Conservation (phyloP, 2,329 filamentous ascomycete species). For the Ustilaginoidea virens region DNA sequence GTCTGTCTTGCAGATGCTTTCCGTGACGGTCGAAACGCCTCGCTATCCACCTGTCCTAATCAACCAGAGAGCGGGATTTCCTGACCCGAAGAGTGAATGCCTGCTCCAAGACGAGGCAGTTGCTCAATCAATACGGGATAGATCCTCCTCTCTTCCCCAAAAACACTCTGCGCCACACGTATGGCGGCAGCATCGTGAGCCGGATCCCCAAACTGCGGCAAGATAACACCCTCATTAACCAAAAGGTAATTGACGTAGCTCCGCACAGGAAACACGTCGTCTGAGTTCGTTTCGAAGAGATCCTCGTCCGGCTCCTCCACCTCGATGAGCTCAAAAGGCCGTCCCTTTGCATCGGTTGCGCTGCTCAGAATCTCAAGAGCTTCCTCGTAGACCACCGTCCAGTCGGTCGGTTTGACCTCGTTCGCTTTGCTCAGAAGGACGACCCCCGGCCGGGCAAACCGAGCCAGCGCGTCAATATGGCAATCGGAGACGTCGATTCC, state of each 20-base stretch:
- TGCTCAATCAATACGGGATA: conserved; percentile 7
- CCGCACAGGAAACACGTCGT: conserved; percentile 4
- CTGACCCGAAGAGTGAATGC: conserved; percentile 15
- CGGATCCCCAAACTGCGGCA: conserved; percentile 13
- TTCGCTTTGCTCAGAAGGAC: conserved; percentile 9
- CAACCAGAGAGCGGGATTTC: too few species aligned
- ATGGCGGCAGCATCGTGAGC: conserved; percentile 11
- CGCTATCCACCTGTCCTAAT: too few species aligned
- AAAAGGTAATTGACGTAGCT: conserved; percentile 14
- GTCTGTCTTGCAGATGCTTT: too few species aligned
- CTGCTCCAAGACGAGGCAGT: conserved; percentile 10
- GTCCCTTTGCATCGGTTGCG: conserved; percentile 10
- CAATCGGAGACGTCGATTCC: conserved; percentile 12
- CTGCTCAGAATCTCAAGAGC: conserved; percentile 7
- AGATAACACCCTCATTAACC: conserved; percentile 14
- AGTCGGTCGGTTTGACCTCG: too few species aligned
- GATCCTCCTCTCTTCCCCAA: conserved; percentile 7
- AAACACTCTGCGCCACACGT: conserved; percentile 3
- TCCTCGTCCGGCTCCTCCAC: conserved; percentile 9
- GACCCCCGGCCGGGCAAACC: conserved; percentile 11
- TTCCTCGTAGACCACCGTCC: too few species aligned
- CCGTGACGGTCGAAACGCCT: too few species aligned
- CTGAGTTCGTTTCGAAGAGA: background rate
- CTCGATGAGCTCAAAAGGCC: conserved; percentile 10
- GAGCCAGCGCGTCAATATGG: conserved; percentile 14